Evolutionary conservation across 2,329 filamentous ascomycete genomes (phyloP).

Genomic region (Venturia carpophila): DNA sequence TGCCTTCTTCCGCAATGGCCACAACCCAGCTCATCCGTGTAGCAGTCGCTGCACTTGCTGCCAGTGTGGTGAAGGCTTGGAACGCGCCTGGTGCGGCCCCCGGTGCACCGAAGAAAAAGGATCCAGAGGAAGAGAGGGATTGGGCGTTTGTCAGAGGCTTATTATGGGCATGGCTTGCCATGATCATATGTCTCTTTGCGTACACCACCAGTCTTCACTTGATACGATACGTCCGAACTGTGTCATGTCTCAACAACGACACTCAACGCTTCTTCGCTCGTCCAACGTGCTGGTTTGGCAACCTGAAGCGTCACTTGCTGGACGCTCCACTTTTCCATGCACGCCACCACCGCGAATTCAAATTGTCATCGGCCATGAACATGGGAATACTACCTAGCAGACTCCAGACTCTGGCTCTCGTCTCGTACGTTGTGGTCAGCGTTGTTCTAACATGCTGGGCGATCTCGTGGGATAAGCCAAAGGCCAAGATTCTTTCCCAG

Average conservation of each 20-base stretch:
- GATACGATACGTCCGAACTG: constrained; percentile 60
- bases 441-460: constrained; percentile 39
- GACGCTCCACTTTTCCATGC: constrained; percentile 41
- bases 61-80: neutral
- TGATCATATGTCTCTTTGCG: constrained; percentile 6
- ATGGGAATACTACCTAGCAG: constrained; percentile 43
- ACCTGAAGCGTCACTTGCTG: constrained; percentile 40
- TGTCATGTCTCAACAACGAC: constrained; percentile 70
- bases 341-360: constrained; percentile 45
- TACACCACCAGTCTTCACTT: constrained; percentile 45
- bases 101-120: neutral
- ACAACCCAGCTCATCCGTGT: neutral
- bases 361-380: constrained; percentile 41
- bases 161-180: constrained; percentile 17
- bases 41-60: neutral
- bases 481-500: constrained; percentile 64
- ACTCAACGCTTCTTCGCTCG: constrained; percentile 70
- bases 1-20: neutral
- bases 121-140: constrained; percentile 13
- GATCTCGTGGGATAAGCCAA: constrained; percentile 56
- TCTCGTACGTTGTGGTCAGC: constrained; percentile 43
- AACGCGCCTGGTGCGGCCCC: neutral
- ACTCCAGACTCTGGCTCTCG: constrained; percentile 40
- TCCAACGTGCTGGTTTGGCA: constrained; percentile 45
- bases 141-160: constrained; percentile 15